Conservation (phyloP, 306 rosid species). For the Inga laurina region DNA sequence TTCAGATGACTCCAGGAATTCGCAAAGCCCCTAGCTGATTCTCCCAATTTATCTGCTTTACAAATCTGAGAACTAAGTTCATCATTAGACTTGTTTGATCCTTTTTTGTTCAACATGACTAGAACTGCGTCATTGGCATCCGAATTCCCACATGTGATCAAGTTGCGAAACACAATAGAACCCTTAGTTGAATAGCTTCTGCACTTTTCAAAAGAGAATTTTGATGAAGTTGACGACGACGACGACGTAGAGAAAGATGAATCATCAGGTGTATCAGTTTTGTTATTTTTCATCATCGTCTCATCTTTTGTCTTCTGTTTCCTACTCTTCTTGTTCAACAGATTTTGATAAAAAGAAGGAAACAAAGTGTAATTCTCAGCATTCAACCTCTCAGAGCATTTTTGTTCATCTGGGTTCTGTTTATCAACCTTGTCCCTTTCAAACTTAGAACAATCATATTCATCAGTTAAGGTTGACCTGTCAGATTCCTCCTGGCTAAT, state of each 20-base stretch:
- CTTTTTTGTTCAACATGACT: slow-evolving; percentile 34
- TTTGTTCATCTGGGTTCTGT: slow-evolving; percentile 25
- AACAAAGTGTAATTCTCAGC: slow-evolving; percentile 32
- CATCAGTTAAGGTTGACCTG: slow-evolving; percentile 56
- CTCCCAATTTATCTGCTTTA: slow-evolving; percentile 49
- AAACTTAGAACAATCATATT: slow-evolving; percentile 48
- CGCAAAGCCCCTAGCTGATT: slow-evolving; percentile 49
- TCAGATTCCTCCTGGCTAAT: slow-evolving; percentile 64
- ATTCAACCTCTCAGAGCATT: slow-evolving; percentile 15
- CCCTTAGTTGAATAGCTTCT: slow-evolving; percentile 57
- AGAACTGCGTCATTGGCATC: slow-evolving; percentile 63
- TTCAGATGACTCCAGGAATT: slow-evolving; percentile 47
- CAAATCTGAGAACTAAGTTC: slow-evolving; percentile 30
- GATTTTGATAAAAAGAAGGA: slow-evolving; percentile 48
- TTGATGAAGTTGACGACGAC: slow-evolving; percentile 36
- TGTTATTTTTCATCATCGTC: slow-evolving; percentile 9
- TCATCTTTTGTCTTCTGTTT: slow-evolving; percentile 32
- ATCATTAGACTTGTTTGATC: neutral
- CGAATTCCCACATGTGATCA: slow-evolving; percentile 58
- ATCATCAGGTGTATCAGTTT: slow-evolving; percentile 34
- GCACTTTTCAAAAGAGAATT: slow-evolving; percentile 46
- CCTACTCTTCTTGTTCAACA: slow-evolving; percentile 34
- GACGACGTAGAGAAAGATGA: slow-evolving; percentile 37
- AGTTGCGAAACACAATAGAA: slow-evolving; percentile 53
- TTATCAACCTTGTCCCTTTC: slow-evolving; percentile 43